A percentile compares a stretch with the other conserved stretches of the same genome.
These are phyloP conservation scores for Phytophthora brassicae DNA, from an alignment of 352 stramenopile genomes.

Conservation along the genomic window DNA sequence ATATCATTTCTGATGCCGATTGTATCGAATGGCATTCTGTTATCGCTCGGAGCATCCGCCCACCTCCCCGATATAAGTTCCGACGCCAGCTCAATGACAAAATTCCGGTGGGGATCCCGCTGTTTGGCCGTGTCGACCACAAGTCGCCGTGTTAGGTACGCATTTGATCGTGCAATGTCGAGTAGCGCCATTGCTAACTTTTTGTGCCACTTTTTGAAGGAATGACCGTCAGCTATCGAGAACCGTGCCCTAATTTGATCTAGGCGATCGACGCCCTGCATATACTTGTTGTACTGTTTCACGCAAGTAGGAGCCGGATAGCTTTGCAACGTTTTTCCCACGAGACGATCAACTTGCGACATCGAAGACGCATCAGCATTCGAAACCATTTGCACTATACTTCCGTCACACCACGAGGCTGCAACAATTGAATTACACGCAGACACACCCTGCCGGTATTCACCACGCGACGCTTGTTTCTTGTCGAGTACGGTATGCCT, in stretches of 20 bases:
- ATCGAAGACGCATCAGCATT: conserved; percentile 25
- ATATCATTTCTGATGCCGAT: background rate
- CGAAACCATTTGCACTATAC: conserved; percentile 24
- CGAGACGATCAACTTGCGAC: conserved; percentile 17
- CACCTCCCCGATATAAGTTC: conserved; percentile 11
- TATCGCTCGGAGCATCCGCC: conserved; percentile 5
- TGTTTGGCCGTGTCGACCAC: background rate
- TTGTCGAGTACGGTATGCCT: conserved; percentile 23
- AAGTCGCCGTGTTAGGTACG: background rate
- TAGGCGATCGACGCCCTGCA: conserved; percentile 11
- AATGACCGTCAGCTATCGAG: conserved; percentile 6
- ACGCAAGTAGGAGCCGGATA: conserved; percentile 10
- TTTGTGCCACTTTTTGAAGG: conserved; percentile 19
- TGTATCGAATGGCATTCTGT: conserved; percentile 2
- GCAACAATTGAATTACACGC: conserved; percentile 14
- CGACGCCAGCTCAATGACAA: conserved; percentile 14
- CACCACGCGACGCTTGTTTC: background rate
- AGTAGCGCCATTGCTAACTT: conserved; percentile 10
- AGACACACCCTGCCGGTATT: conserved; percentile 18
- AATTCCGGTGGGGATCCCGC: conserved; percentile 1
- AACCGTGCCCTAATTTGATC: conserved; percentile 15
- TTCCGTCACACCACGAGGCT: conserved; percentile 31
- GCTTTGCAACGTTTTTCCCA: background rate
- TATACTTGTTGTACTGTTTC: conserved; percentile 11
- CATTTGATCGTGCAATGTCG: conserved; percentile 10